Base-by-base conservation (phyloP, 2,329 filamentous ascomycete species). In the Bipolaris cookei region DNA sequence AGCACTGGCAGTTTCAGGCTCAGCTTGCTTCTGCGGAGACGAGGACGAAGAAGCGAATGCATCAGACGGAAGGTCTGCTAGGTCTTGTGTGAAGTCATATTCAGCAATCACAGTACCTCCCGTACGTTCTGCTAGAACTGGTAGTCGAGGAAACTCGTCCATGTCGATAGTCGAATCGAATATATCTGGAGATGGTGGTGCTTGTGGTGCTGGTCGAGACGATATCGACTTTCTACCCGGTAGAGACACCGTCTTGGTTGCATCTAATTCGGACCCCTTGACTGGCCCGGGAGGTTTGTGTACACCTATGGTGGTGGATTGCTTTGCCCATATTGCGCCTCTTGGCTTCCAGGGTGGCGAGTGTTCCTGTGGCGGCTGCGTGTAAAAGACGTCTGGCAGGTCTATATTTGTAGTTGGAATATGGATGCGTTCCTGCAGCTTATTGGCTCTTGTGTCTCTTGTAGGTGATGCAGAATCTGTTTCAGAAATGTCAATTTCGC, bases 41-140 rank as follows among this genome's bases (percentile, higher is more conserved):
- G 77, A 72, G 23, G 78, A 80, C 7, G 86, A 84, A 1, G 87
- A 86, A 48, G 86, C 87, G 69, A 93, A 92, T 1, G 88, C 90
- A 79, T 92, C 83, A 21, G 82, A 84, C 2, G 83, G 83, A 6
- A 86, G 66, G 67, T 83, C 81, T 18, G 79, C 81, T 23, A 86
- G 74, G 51, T 85, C 83, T 54, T 78, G 68, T 6, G 74, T 67
- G 42, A 76, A 67, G 59, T 81, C 77, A 49, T 76, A 73, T 6
- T 62, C 59, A 21, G 52, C 32, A 32, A 45, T 25, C 3, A 48
- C 44, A 23, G 43, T 58, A 5, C 35, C 16, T 7, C 32, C 30
- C 7, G 61, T 32, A n/a, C 21, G 34, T 11, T 50, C 53, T 8
- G 35, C 54, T 6, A 34, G 13, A 14, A 43, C 23, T 6, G 62